Conservation (phyloP, 2,329 filamentous ascomycete species). For the Cladosporium sp. region DNA sequence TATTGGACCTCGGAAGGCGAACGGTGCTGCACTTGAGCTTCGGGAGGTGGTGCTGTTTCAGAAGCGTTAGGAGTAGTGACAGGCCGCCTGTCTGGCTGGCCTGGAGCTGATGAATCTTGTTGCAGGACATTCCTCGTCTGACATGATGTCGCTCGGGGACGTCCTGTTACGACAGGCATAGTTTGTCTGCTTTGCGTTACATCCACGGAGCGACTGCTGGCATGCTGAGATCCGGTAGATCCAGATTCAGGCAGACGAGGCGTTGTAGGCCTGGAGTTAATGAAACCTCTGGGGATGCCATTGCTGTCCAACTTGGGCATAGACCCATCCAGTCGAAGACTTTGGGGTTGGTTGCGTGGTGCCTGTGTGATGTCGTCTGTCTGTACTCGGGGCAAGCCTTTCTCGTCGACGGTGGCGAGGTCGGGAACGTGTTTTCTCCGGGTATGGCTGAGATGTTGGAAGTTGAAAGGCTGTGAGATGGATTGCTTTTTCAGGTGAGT, state of each 20-base stretch:
- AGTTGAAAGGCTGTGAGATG: slow-evolving; percentile 61
- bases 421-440: slow-evolving; percentile 51
- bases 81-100: neutral
- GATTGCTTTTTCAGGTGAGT: slow-evolving; percentile 38
- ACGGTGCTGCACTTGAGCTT: neutral
- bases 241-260: neutral
- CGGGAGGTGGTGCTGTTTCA: slow-evolving; percentile 1
- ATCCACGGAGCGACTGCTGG: slow-evolving; percentile 6
- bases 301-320: slow-evolving; percentile 11
- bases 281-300: slow-evolving; percentile 10
- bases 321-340: slow-evolving; percentile 50
- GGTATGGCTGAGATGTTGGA: slow-evolving; percentile 61
- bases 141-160: slow-evolving; percentile 6
- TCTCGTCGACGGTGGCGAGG: slow-evolving; percentile 48
- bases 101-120: neutral
- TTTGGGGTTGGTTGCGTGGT: slow-evolving; percentile 46
- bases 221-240: slow-evolving; percentile 1
- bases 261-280: slow-evolving; percentile 16
- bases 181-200: slow-evolving; percentile 1
- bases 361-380: slow-evolving; percentile 49
- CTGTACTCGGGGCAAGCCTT: slow-evolving; percentile 51
- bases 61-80: slow-evolving; percentile 1
- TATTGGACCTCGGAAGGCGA: slow-evolving; percentile 9
- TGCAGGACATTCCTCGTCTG: neutral
- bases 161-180: neutral